Evolutionary conservation across 805 yeast genomes (phyloP).

Genomic region (Sungouiozyma intestinalis): DNA sequence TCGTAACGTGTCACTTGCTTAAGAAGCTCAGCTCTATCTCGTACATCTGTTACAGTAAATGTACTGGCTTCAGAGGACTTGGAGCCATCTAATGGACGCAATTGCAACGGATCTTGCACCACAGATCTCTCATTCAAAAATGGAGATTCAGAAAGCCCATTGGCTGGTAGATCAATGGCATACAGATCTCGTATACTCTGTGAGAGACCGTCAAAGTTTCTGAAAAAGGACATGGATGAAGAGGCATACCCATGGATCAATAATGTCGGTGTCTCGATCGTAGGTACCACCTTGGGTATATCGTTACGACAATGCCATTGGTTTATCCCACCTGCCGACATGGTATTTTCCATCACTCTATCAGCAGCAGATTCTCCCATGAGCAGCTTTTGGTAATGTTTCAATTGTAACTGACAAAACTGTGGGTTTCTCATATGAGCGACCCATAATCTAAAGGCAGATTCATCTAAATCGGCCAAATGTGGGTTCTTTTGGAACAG

Average conservation of each 20-base stretch:
- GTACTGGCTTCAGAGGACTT: neutral
- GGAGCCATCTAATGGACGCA: neutral
- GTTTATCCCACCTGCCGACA: constrained; percentile 17
- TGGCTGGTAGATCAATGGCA: constrained; percentile 61
- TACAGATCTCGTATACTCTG: constrained; percentile 43
- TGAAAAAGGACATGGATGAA: constrained; percentile 68
- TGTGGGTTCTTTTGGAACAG: neutral
- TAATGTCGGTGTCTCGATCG: constrained; percentile 31
- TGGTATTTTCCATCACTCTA: constrained; percentile 8
- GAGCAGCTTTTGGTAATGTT: constrained; percentile 13
- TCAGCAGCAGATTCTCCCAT: constrained; percentile 7
- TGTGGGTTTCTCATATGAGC: constrained; percentile 3
- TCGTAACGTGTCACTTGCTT: constrained; percentile 32
- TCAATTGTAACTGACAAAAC: constrained; percentile 4
- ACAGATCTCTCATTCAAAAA: neutral
- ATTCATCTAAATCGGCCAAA: neutral
- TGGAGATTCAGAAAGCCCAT: constrained; percentile 43
- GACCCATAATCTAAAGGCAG: constrained; percentile 5
- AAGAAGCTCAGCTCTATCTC: neutral
- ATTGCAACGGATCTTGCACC: neutral
- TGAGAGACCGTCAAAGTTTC: constrained; percentile 49
- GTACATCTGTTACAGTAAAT: neutral
- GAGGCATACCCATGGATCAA: constrained; percentile 91
- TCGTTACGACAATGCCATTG: constrained; percentile 25
- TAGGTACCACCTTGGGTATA: constrained; percentile 2